Evolutionary conservation across 2,329 filamentous ascomycete genomes (phyloP), one percentile per base, ranked within the genome.

Genomic region (Exophiala lecanii-corni): DNA sequence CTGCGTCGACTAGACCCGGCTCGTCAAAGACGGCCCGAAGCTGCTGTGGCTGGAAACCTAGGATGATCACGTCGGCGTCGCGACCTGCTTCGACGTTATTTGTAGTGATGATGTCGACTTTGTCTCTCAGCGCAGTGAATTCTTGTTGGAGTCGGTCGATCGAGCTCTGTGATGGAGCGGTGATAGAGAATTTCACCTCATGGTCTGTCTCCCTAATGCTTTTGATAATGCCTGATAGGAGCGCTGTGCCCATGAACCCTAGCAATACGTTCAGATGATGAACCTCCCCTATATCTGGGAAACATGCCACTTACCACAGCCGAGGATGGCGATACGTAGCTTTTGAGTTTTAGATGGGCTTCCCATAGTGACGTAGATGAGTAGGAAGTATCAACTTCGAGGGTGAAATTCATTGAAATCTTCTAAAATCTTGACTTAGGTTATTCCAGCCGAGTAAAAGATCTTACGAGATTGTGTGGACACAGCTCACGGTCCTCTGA

Each of bases 31-130:
- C 63, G 0, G 50, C 28, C 9, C 61, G 53, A 2, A 75, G 63
- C 17, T 72, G 66, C 2, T 65, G 56, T 0, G 74, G 74, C 31
- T 75, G 70, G 2, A 69, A 65, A 2, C 60, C 73, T 2, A 77
- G 59, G 1, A 77, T 62, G 2, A 74, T 47, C 1, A 74, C 62
- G 9, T 69, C 57, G 3, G 70, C 62, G 9, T 12, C 17, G 9
- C 20, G 33, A n/a, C 32, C 38, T 10, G 37, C 42, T 12, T 21
- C 15, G 5, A 32, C 28, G 18, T 46, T 46, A n/a, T n/a, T n/a
- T n/a, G n/a, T n/a, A n/a, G 42, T 39, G 23, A 49, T 43, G 15
- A 39, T 9, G 16, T 45, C 37, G n/a, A 45, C 37, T 3, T 12
- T 17, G 21, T 38, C 35, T 30, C 16, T 20, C 2, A 25, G 10